Evolutionary conservation across 768 basidiomycete genomes (phyloP).

Genomic region (Trametes cubensis): DNA sequence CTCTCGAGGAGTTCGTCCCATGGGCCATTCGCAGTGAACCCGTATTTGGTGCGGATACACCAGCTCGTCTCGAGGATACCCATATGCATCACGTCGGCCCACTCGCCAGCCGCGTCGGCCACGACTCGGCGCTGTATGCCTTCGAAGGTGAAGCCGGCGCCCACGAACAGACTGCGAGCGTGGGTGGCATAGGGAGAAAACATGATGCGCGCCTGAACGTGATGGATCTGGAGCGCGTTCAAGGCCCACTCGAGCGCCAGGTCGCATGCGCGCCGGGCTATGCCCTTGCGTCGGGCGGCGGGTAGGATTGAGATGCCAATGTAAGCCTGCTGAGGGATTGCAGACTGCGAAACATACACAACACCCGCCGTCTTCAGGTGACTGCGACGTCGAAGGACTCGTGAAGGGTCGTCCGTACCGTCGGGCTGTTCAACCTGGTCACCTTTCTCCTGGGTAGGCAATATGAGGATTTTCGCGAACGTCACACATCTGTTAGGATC

Average conservation of each 20-base stretch:
- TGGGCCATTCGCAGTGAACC: constrained; percentile 4
- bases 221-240: constrained; percentile 45
- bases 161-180: constrained; percentile 51
- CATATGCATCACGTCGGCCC: constrained; percentile 31
- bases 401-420: neutral
- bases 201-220: constrained; percentile 54
- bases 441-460: too few relatives aligned
- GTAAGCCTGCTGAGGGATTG: constrained; percentile 47
- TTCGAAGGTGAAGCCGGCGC: constrained; percentile 60
- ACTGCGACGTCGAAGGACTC: neutral
- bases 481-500: too few relatives aligned
- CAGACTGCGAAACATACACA: constrained; percentile 26
- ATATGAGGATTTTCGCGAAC: too few relatives aligned
- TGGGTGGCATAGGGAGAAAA: constrained; percentile 46
- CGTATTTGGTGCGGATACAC: constrained; percentile 14
- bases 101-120: constrained; percentile 43
- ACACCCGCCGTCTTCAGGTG: constrained; percentile 24
- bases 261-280: constrained; percentile 49
- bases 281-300: constrained; percentile 43
- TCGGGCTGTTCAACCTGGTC: too few relatives aligned
- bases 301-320: constrained; percentile 56
- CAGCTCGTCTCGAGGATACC: constrained; percentile 33
- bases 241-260: constrained; percentile 53
- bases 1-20: constrained; percentile 35
- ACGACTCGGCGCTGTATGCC: constrained; percentile 62